Evolutionary conservation across 306 rosid species (phyloP), one percentile per base, ranked within the genome.

Genomic region (Coriaria nepalensis): DNA sequence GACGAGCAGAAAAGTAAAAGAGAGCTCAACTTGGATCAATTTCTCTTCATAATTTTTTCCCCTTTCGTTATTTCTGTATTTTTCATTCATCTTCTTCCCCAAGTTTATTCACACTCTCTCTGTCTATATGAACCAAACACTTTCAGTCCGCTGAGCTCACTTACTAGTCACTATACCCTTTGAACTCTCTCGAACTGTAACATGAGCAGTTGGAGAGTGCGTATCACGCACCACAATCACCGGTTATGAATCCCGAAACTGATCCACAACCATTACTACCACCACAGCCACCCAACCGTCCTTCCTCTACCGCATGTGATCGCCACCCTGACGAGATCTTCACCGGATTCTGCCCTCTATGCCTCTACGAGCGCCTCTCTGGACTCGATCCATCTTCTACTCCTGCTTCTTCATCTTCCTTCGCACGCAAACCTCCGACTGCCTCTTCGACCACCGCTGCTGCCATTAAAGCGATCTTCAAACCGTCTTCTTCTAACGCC

Each of bases 301-400:
- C 82, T 4, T 87, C 80, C 0, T 78, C 95, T n/a, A 75, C 78
- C 43, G 67, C 94, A 57, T 90, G 98, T 34, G 72, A 60, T 33
- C 83, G 73, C 6, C 98, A 90, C 46, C 95, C 98, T 0, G 81
- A 79, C 20, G 98, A 90, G 58, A 55, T 53, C 5, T 85, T 85
- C 78, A 77, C 98, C 9, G 92, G 92, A 13, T 90, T 90, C 60
- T 90, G 98, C 76, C 98, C 95, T 40, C 75, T 78, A 77, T 90
- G 98, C 74, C 98, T 90, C 68, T 90, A 82, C 92, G 98, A 90
- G 43, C 92, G 95, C 37, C 98, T 90, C 20, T 77, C 95, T 37
- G 79, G 75, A 4, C 83, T 90, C 73, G 94, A 85, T 49, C 90
- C 94, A 4, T 57, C 62, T 8, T 47, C 63, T 40, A 40, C 83